A percentile compares a stretch with the other conserved stretches of the same genome.
These are phyloP conservation scores for Sclerotinia spermophila DNA, from an alignment of 2,329 filamentous ascomycete species.

Conservation along the genomic window DNA sequence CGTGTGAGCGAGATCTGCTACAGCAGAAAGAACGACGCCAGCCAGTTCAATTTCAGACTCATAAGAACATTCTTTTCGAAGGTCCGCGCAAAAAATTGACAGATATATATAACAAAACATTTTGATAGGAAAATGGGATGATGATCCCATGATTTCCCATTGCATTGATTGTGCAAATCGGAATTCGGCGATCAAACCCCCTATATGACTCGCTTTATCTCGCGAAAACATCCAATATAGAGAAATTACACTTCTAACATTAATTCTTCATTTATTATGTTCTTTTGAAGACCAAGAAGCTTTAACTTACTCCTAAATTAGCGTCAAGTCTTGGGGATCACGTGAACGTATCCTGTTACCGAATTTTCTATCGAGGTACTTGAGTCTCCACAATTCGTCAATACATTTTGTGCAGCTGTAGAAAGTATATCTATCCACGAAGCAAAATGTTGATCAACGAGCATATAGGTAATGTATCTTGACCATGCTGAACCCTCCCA, in stretches of 20 bases:
- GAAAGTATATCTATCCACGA: background rate
- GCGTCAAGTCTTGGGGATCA: background rate
- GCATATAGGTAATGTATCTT: background rate
- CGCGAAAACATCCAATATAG: background rate
- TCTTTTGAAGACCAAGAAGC: background rate
- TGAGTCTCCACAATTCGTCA: too few species aligned
- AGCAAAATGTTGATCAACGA: conserved; percentile 4
- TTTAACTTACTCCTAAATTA: background rate
- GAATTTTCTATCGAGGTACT: background rate
- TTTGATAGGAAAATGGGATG: background rate
- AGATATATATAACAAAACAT: background rate
- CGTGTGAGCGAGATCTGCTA: too few species aligned
- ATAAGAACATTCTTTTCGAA: background rate
- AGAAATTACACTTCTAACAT: background rate
- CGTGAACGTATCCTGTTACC: background rate
- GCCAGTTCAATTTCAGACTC: background rate
- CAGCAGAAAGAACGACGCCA: background rate
- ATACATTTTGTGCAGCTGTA: background rate
- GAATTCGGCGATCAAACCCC: background rate
- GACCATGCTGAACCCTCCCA: rapidly evolving
- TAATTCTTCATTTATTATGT: background rate
- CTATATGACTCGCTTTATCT: background rate
- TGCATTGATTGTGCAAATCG: background rate
- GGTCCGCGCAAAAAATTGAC: background rate
- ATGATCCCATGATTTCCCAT: background rate